Conservation (phyloP, 345 rosid species). For the Arabidopsis arenosa region DNA sequence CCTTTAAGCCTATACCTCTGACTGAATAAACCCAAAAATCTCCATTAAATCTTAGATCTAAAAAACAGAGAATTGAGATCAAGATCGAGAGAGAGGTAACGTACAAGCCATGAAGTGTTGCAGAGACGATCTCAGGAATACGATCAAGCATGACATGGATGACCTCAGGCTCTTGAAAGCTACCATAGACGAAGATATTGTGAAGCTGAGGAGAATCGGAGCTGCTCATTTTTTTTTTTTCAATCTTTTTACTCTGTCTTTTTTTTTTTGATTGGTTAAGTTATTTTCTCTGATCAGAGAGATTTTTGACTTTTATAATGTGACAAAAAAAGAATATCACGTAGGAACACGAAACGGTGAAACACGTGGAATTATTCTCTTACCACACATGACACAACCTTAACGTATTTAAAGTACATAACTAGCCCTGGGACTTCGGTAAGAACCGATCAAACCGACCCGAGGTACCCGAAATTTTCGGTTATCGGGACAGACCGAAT, state of each 20-base stretch:
- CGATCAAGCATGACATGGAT: slow-evolving; percentile 64
- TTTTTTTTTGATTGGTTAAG: background rate
- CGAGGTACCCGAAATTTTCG: too few species aligned
- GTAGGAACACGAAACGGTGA: background rate
- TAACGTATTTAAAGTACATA: too few species aligned
- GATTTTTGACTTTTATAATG: background rate
- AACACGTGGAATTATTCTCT: background rate
- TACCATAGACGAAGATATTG: slow-evolving; percentile 87
- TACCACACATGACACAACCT: background rate
- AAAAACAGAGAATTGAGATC: background rate
- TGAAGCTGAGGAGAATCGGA: slow-evolving; percentile 24
- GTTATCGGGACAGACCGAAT: too few species aligned
- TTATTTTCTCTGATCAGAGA: background rate
- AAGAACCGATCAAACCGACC: too few species aligned
- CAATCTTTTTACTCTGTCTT: background rate
- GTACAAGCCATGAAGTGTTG: slow-evolving; percentile 70
- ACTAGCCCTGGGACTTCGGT: too few species aligned
- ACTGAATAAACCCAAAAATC: slow-evolving; percentile 44
- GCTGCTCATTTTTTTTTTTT: slow-evolving; percentile 19
- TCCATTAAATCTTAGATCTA: background rate
- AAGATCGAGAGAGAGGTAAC: slow-evolving; percentile 5
- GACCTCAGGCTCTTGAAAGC: slow-evolving; percentile 77
- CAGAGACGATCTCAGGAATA: slow-evolving; percentile 61
- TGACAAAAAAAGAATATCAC: too few species aligned
- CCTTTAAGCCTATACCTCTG: slow-evolving; percentile 82